A percentile compares a stretch with the other conserved stretches of the same genome.
Evolutionary conservation across 129 eudicot species (phyloP).

Genomic region (Flaveria sonorensis): DNA sequence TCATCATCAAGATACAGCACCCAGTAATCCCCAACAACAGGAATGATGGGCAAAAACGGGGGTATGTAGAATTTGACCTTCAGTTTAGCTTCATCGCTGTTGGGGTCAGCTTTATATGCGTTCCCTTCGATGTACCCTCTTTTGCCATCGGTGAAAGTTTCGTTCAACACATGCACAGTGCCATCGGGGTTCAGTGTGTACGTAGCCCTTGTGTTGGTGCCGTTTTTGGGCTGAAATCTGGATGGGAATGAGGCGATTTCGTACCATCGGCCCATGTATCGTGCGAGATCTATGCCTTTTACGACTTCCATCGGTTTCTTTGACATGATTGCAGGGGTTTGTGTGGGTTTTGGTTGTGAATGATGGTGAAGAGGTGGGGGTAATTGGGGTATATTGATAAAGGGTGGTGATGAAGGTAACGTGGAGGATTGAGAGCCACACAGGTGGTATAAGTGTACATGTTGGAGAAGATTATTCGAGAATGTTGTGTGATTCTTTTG

Average conservation of each 20-base stretch:
- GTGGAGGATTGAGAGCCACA: conserved; percentile 23
- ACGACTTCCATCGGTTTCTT: conserved; percentile 74
- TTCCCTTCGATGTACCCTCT: conserved; percentile 69
- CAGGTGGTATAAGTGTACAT: conserved; percentile 3
- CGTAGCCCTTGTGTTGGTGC: conserved; percentile 75
- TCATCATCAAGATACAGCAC: conserved; percentile 64
- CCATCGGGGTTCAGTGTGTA: conserved; percentile 69
- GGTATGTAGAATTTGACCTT: conserved; percentile 92
- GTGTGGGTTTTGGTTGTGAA: not conserved
- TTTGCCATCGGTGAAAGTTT: conserved; percentile 83
- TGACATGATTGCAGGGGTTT: conserved; percentile 33
- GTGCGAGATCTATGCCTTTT: conserved; percentile 58
- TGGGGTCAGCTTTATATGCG: conserved; percentile 79
- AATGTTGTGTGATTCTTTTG: not conserved
- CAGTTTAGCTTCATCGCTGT: conserved; percentile 85
- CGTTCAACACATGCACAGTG: conserved; percentile 67
- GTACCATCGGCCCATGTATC: conserved; percentile 93
- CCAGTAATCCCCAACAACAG: conserved; percentile 90
- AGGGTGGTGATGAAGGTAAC: conserved; percentile 14
- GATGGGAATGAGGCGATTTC: conserved; percentile 91
- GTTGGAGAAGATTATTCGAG: conserved; percentile 21
- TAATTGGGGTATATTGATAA: not conserved
- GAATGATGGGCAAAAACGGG: conserved; percentile 82
- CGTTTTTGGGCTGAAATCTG: conserved; percentile 64
- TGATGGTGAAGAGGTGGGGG: not conserved